Evolutionary conservation across 768 basidiomycete genomes (phyloP).

Genomic region (Trametes cingulata): DNA sequence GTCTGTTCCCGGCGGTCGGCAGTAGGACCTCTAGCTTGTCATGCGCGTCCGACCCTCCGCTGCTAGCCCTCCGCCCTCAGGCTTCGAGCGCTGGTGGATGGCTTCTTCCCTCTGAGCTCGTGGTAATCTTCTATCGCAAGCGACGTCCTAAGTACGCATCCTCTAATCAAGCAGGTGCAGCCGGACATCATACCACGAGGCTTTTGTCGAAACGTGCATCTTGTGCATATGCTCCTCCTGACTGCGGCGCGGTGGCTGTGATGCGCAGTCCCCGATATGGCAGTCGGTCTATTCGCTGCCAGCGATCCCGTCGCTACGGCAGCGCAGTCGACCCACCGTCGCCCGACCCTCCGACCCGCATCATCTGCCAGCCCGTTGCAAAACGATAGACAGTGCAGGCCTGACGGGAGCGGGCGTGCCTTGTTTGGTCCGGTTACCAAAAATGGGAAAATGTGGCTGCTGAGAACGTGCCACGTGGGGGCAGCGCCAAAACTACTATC

Average conservation of each 20-base stretch:
- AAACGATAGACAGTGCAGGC: too few species aligned
- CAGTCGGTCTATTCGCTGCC: conserved; percentile 4
- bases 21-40: too few species aligned
- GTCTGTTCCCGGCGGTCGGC: too few species aligned
- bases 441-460: too few species aligned
- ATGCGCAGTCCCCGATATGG: background rate
- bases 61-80: too few species aligned
- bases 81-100: too few species aligned
- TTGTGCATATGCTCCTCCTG: conserved; percentile 2
- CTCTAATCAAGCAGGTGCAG: background rate
- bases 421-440: too few species aligned
- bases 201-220: background rate
- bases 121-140: background rate
- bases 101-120: background rate
- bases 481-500: too few species aligned
- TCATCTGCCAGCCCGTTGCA: too few species aligned
- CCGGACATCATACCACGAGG: background rate
- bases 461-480: too few species aligned
- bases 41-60: too few species aligned
- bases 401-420: too few species aligned
- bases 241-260: conserved; percentile 12
- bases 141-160: background rate
- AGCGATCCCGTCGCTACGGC: background rate
- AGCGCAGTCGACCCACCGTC: background rate
- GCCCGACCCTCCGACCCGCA: background rate